Conservation (phyloP, 106 monocot species). For the Acorus gramineus region DNA sequence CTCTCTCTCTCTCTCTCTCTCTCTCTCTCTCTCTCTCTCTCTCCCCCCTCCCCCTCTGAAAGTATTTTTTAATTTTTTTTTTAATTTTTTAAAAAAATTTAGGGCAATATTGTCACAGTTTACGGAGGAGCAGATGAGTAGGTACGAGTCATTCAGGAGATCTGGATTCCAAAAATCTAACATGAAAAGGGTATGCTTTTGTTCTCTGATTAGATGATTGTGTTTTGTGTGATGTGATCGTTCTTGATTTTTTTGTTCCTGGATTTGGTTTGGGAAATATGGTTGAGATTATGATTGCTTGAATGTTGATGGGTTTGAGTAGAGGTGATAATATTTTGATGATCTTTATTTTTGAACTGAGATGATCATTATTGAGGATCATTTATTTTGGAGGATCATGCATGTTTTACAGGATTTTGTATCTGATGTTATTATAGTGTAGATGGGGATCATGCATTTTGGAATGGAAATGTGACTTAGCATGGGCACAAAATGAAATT, state of each 20-base stretch:
- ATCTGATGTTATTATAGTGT: too few species aligned
- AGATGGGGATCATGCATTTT: too few species aligned
- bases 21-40: neutral
- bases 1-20: neutral
- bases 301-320: too few species aligned
- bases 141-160: conserved; percentile 94
- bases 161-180: conserved; percentile 96
- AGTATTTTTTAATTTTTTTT: conserved; percentile 1
- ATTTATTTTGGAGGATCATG: too few species aligned
- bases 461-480: too few species aligned
- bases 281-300: too few species aligned
- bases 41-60: neutral
- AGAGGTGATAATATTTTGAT: too few species aligned
- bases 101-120: conserved; percentile 78
- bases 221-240: neutral
- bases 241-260: neutral
- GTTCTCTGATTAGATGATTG: too few species aligned
- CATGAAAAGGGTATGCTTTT: conserved; percentile 66
- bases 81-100: neutral
- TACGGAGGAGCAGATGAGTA: conserved; percentile 86
- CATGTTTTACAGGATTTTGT: too few species aligned
- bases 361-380: too few species aligned
- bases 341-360: too few species aligned
- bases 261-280: neutral
- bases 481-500: too few species aligned